Base-by-base conservation (phyloP, 108 stramenopile genomes). In the Mayamaea pseudoterrestris region DNA sequence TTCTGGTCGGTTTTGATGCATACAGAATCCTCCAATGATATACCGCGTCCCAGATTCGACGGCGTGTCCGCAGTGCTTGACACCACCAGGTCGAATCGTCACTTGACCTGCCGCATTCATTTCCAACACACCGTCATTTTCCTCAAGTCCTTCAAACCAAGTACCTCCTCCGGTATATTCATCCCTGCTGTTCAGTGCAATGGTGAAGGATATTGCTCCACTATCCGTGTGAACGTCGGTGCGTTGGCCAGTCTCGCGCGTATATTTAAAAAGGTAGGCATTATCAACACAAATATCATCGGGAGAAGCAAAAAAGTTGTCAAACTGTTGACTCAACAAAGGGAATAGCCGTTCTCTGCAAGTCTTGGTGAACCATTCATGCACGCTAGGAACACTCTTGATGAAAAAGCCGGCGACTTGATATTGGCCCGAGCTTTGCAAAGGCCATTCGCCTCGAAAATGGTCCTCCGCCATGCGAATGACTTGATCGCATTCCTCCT, bases 211-310 rank as follows among this genome's bases (percentile, higher is more conserved):
- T 27, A 75, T 47, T 53, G 64, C 66, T 27, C 74, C 74, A n/a
- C 48, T 55, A 55, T 75, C 74, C 4, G 68, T 75, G 39, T 75
- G 74, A 34, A 75, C 60, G 36, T 66, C 74, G 21, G 74, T 75
- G 11, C 68, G 55, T 27, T 53, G 60, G 18, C 68, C 73, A 8
- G 73, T 69, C 48, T 66, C 61, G 23, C 60, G 57, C 3, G 57
- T 66, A 48, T 75, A 75, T 35, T 66, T 60, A 42, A 75, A 75
- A 4, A 75, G 13, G 40, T 69, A 69, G 41, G 68, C 74, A 32
- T 61, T 66, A 34, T 75, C 68, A 1, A 66, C 68, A 5, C 63
- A 65, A 25, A 69, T 50, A 55, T 60, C 53, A 5, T 35, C 51
- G 7, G 28, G 5, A 26, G 22, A 22, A 16, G 37, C 27, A 34